Base-by-base conservation (phyloP, 495 filamentous ascomycete genomes). In the Trypethelium eluteriae region DNA sequence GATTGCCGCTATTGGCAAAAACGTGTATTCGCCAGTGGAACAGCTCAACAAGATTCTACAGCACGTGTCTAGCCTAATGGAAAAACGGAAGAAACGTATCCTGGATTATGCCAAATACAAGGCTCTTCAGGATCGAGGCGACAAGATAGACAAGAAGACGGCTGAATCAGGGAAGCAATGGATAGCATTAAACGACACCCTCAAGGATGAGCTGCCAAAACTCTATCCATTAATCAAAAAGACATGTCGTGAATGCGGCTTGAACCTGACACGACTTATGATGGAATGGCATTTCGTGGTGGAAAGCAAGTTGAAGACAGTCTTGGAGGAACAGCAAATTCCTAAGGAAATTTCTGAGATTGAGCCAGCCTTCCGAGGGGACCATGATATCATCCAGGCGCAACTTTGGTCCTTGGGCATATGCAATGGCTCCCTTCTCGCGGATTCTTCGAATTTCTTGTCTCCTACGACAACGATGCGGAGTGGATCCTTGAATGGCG, bases 181-280 rank as follows among this genome's bases (percentile, higher is more conserved):
- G 73, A 81, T 88, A 62, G 92, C 92, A 7, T 80, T 98, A 63
- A 98, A 97, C 70, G 90, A 96, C 39, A 89, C 92, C 0, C 79
- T 98, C 66, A 97, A 96, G 75, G 87, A 93, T 50, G 93, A 98
- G 71, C 81, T 99, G 36, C 94, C 94, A 11, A 89, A 87, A 71
- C 85, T 99, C 12, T 96, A 91, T 67, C 76, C 76, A 11, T 75
- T 92, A 62, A 77, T 96, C 59, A 88, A 92, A 68, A 88, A 92
- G 69, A 86, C 87, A 0, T 92, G 89, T 67, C 77, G 96, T 39
- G 83, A 82, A 65, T 90, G 89, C 71, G 91, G 97, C 70, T 83
- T 96, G 63, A 81, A 88, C 66, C 53, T 59, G 25, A 59, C 53
- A 11, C 53, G 53, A 35, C 85, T 96, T 47, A 92, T 97, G 68